Percentiles rank a stretch among this genome's conserved stretches.
These are phyloP conservation scores for Tylopilus plumbeoviolaceoides DNA, from an alignment of 768 basidiomycete genomes.

Conservation along the genomic window DNA sequence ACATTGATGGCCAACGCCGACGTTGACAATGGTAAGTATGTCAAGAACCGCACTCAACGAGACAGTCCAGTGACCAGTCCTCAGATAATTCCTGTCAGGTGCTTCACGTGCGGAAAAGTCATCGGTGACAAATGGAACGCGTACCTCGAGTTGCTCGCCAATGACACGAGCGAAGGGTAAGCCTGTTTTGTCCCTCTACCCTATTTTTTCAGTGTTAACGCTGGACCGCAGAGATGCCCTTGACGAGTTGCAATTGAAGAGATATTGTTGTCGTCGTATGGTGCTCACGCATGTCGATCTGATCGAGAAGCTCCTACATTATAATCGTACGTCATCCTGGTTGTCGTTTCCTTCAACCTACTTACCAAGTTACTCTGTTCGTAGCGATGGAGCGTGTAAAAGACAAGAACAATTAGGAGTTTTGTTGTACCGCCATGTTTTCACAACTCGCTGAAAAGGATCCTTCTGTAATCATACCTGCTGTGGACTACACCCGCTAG, in stretches of 20 bases:
- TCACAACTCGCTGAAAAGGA: no score
- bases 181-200: constrained; percentile 18
- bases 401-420: constrained; percentile 22
- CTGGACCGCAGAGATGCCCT: constrained; percentile 67
- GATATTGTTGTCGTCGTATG: constrained; percentile 97
- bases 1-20: no score
- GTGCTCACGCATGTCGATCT: constrained; percentile 96
- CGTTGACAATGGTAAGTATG: constrained; percentile 24
- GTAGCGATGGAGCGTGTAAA: constrained; percentile 33
- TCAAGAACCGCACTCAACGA: no score
- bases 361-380: no score
- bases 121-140: constrained; percentile 94
- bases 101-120: constrained; percentile 96
- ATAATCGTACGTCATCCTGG: constrained; percentile 63
- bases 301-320: constrained; percentile 94
- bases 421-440: no score
- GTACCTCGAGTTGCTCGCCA: constrained; percentile 77
- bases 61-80: not conserved
- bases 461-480: no score
- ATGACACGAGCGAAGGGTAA: constrained; percentile 86
- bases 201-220: no score
- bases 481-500: no score
- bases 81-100: constrained; percentile 94
- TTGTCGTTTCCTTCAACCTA: constrained; percentile 23
- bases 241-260: constrained; percentile 82